These are phyloP conservation scores for Melaleuca alternifolia DNA, from an alignment of 345 rosid genomes.

Conservation along the genomic window DNA sequence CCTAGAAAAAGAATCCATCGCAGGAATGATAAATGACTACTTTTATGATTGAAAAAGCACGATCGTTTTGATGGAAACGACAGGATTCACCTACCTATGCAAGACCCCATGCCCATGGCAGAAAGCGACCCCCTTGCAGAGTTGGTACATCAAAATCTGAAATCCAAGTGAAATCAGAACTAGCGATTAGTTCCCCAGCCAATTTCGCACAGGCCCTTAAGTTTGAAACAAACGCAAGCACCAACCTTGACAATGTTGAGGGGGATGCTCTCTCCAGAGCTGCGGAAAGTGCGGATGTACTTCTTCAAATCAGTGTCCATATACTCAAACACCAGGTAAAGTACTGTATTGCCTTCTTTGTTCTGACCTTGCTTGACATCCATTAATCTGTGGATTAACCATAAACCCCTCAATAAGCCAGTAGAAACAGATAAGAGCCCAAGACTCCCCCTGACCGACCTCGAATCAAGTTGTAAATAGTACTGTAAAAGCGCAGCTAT, in stretches of 20 bases:
- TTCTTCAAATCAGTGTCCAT: constrained; percentile 93
- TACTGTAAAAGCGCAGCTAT: background rate
- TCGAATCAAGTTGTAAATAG: background rate
- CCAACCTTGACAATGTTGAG: constrained; percentile 38
- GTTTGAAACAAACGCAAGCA: background rate
- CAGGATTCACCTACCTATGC: constrained; percentile 54
- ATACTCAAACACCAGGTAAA: constrained; percentile 85
- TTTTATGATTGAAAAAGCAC: background rate
- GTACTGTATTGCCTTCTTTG: constrained; percentile 85
- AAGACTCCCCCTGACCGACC: background rate
- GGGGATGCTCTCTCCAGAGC: constrained; percentile 48
- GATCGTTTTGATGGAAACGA: background rate
- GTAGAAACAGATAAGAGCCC: background rate
- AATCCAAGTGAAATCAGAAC: background rate
- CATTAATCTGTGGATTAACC: constrained; percentile 34
- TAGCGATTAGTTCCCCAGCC: background rate
- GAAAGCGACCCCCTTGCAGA: constrained; percentile 90
- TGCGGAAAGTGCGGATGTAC: constrained; percentile 64
- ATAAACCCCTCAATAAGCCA: background rate
- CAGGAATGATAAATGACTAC: too few relatives aligned
- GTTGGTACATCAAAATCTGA: constrained; percentile 95
- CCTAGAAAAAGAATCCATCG: constrained; percentile 17
- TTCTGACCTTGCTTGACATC: constrained; percentile 92
- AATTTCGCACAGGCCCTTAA: background rate
- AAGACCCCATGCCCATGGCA: constrained; percentile 95